Evolutionary conservation across 768 basidiomycete genomes (phyloP), one percentile per base, ranked within the genome.

Genomic region (Royoungia palumana): DNA sequence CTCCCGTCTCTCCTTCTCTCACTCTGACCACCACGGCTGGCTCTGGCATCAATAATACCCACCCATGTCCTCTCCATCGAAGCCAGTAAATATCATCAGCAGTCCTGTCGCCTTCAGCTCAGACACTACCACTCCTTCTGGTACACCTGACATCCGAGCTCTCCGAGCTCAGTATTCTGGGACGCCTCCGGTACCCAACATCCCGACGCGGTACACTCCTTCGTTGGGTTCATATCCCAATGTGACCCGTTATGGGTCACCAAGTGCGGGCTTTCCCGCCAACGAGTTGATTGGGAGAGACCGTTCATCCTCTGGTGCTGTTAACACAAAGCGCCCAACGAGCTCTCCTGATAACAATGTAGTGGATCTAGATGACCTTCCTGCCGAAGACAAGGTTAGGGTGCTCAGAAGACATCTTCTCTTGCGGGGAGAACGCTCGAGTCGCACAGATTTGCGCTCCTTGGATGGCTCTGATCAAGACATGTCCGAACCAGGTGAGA

Each of bases 321-420:
- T 75, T 43, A 68, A 62, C 39, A 69, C 75, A n/a, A 64, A 65
- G 35, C 65, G 67, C 20, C 67, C 71, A 10, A 39, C 59, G 41
- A 50, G 28, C 51, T 61, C 62, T 13, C 28, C 28, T 28, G 49
- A 69, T 55, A 47, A 60, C 58, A 40, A 51, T 35, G 27, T 55
- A 46, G 69, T 46, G 16, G 74, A 76, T 51, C 59, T 87, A 13
- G 85, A 87, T 19, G 80, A 76, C 21, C 69, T 92, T 22, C 76
- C 87, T 0, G 85, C 87, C 19, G 89, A 90, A 54, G 89, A 94
- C 62, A 96, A 92, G 70, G 85, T 84, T 3, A 81, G 79, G 59
- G 80, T 96, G 2, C 69, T 97, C 16, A 73, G 86, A 41, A 78
- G 82, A 47, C 93, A 96, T 69, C 75, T 97, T 16, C 85, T 94